Evolutionary conservation across 352 stramenopile genomes (phyloP), one percentile per base, ranked within the genome.

Genomic region (Albugo laibachii): DNA sequence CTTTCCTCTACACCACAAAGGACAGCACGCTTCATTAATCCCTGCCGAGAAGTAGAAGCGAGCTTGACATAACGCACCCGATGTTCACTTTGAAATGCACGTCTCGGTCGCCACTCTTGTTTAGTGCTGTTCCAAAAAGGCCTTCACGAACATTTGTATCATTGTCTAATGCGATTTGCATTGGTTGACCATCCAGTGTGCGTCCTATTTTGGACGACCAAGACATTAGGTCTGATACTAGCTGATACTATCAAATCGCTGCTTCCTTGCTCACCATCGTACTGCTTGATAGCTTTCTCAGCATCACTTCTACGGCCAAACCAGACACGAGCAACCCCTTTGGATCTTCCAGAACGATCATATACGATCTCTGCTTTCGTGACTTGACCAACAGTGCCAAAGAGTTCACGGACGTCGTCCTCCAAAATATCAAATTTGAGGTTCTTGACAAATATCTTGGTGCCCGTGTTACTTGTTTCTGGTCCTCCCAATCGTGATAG

Each of bases 61-160:
- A 15, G 13, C 35, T 31, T 5, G 24, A 18, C 6, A 36, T 13
- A 3, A 54, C 68, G 43, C 61, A 84, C 71, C 70, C 66, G 31
- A 87, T 70, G 19, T 70, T 83, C 21, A 87, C 71, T 57, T 84
- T 84, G 56, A 87, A 87, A 52, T 78, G 79, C 38, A 83, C 66
- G 45, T 82, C 65, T 46, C 69, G 59, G 47, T 73, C 69, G 13
- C 79, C 63, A 27, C 61, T 61, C 13, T 58, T 59, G 24, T 54
- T 40, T 40, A 87, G 68, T 13, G 71, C 74, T 13, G 74, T 87
- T 38, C 74, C 74, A 44, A 87, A 87, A 18, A 87, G 61, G 16
- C 74, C 74, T 43, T 80, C 66, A 43, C 74, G 71, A 31, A 87
- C 74, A 48, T 83, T 87, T 40, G 62, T 79, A 53, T 79, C 66